Conservation (phyloP, 768 basidiomycete species). For the Inosperma sp. region DNA sequence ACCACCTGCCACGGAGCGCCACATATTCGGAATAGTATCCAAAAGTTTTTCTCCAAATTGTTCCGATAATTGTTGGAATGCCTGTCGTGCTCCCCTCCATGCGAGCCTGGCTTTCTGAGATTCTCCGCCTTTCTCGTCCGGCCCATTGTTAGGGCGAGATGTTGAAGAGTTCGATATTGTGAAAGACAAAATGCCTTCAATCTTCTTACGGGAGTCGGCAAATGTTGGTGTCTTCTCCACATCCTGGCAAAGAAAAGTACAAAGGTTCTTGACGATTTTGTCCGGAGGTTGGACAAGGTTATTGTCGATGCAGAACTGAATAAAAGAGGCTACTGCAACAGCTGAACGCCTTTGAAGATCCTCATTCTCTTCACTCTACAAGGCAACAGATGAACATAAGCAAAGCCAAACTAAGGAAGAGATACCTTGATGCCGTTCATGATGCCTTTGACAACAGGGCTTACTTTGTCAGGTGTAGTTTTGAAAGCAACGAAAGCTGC, state of each 20-base stretch:
- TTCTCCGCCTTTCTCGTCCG: slow-evolving; percentile 48
- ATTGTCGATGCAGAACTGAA: slow-evolving; percentile 75
- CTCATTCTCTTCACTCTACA: slow-evolving; percentile 79
- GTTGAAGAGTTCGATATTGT: slow-evolving; percentile 34
- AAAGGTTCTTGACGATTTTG: slow-evolving; percentile 96
- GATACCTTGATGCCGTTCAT: slow-evolving; percentile 95
- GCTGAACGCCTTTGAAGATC: slow-evolving; percentile 90
- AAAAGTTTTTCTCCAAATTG: slow-evolving; percentile 73
- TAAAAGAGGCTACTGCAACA: slow-evolving; percentile 77
- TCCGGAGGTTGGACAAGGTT: slow-evolving; percentile 81
- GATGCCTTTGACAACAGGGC: slow-evolving; percentile 92
- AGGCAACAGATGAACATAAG: neutral
- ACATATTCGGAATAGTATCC: slow-evolving; percentile 85
- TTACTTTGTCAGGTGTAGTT: slow-evolving; percentile 87
- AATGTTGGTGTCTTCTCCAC: slow-evolving; percentile 87
- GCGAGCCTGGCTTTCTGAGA: slow-evolving; percentile 62
- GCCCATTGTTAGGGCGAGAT: slow-evolving; percentile 39
- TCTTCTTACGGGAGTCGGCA: slow-evolving; percentile 52
- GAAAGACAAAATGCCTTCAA: slow-evolving; percentile 78
- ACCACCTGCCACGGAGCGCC: slow-evolving; percentile 87
- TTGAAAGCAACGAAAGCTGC: slow-evolving; percentile 86
- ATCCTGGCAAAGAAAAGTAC: slow-evolving; percentile 95
- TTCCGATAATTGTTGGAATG: slow-evolving; percentile 72
- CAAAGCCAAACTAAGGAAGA: neutral
- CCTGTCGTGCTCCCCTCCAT: slow-evolving; percentile 79